Base-by-base conservation (phyloP, 2,329 filamentous ascomycete genomes). In the Tricladium varicosporioides region DNA sequence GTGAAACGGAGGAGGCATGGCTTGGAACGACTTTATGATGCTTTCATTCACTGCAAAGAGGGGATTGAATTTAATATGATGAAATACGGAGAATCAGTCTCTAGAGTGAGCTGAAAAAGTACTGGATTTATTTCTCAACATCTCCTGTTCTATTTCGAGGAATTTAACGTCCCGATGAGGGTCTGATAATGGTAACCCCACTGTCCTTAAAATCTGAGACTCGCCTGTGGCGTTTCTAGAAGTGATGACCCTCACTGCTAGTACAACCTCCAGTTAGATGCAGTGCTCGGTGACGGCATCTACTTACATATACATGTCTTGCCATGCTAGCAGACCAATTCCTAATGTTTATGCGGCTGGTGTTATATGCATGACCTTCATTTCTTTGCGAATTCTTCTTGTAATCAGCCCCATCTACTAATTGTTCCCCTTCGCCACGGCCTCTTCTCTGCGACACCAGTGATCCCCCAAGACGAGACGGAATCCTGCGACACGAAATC, bases 341-440 rank as follows among this genome's bases (percentile, higher is more conserved):
- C 4, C 11, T 40, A 40, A 40, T 40, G 11, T 51, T 43, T 36
- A 16, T n/a, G 19, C 13, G 16, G 16, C 40, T 45, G 49, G 27
- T 15, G 8, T 9, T 19, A 5, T 27, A 14, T 32, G 14, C 15
- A 7, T 31, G 10, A 40, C 13, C 47, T 31, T 31, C 27, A 5
- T 32, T 44, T 15, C 16, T 51, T 13, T 51, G n/a, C 49, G n/a
- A 18, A n/a, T 48, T 7, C 31, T 18, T 16, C 13, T 40, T 11
- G 15, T 36, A n/a, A 10, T 40, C 36, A 40, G 36, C 36, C 10
- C 36, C 36, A 40, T 40, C n/a, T n/a, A 40, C 11, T 18, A 14
- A 15, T 32, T 46, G 19, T 49, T 51, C 51, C 48, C 48, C 46
- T 56, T 36, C 48, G 48, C 40, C 42, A 51, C 47, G 40, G 50